phyloP scores from a whole-genome alignment of 257 asterid genomes.

The Primulina huaijiensis region DNA sequence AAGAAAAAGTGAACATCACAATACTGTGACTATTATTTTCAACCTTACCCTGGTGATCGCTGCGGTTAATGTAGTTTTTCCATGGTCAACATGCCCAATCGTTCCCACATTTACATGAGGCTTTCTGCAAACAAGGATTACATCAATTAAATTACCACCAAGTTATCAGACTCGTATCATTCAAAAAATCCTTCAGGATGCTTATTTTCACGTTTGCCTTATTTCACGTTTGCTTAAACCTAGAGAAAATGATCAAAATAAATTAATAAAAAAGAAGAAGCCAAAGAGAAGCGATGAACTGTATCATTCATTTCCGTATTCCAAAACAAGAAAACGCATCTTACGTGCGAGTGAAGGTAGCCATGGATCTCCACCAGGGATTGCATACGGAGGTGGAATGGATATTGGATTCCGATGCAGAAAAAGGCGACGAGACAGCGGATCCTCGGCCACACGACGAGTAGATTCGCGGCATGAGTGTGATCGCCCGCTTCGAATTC shows the following conservation, averaged over 20 bases:
- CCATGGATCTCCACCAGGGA: constrained; percentile 98
- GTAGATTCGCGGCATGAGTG: constrained; percentile 37
- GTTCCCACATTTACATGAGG: constrained; percentile 98
- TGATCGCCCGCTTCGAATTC: constrained; percentile 34
- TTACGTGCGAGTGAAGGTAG: constrained; percentile 94
- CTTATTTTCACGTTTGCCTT: not conserved
- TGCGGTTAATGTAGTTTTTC: constrained; percentile 93
- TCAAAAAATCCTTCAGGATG: not conserved
- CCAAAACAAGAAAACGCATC: constrained; percentile 7
- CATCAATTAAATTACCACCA: constrained; percentile 12
- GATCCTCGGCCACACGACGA: constrained; percentile 44
- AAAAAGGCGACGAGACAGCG: constrained; percentile 38
- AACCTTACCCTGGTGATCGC: constrained; percentile 78
- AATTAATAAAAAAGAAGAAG: not conserved
- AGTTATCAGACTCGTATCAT: not conserved
- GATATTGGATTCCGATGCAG: constrained; percentile 40
- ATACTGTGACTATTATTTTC: not conserved
- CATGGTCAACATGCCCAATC: constrained; percentile 98
- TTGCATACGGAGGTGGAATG: constrained; percentile 36
- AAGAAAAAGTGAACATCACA: not conserved
- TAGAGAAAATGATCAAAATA: not conserved
- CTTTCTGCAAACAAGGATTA: constrained; percentile 47
- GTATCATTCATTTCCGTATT: not conserved
- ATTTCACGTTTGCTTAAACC: not conserved
- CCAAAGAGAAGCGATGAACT: not conserved